phyloP scores from a whole-genome alignment of 805 yeast genomes.

The Metschnikowia hibisci region DNA sequence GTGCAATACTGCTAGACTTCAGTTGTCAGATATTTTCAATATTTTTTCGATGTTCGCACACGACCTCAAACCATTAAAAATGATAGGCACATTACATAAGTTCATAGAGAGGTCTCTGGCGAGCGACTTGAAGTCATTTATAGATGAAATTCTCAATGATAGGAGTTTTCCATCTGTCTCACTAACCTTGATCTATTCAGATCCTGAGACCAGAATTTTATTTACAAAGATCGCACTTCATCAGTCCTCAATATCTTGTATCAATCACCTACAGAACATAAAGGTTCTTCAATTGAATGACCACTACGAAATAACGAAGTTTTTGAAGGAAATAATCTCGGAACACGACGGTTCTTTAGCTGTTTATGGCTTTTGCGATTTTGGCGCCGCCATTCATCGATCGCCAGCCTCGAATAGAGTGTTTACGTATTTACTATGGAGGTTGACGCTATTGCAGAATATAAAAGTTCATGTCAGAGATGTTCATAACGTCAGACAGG shows the following conservation, averaged over 20 bases:
- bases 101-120: neutral
- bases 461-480: neutral
- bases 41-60: slow-evolving; percentile 4
- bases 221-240: neutral
- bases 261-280: neutral
- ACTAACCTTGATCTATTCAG: neutral
- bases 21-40: neutral
- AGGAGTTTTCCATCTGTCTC: neutral
- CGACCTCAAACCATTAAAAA: slow-evolving; percentile 1
- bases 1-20: neutral
- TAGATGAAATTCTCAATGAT: neutral
- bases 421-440: neutral
- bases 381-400: neutral
- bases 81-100: neutral
- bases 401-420: neutral
- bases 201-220: neutral
- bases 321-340: neutral
- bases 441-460: neutral
- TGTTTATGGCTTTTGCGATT: slow-evolving; percentile 2
- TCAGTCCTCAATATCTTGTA: slow-evolving; percentile 1
- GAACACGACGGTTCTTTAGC: neutral
- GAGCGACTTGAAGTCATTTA: neutral
- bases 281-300: neutral
- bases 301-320: neutral
- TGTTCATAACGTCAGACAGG: neutral